These are phyloP conservation scores for Hydnomerulius pinastri DNA, from an alignment of 768 basidiomycete genomes.

Conservation along the genomic window DNA sequence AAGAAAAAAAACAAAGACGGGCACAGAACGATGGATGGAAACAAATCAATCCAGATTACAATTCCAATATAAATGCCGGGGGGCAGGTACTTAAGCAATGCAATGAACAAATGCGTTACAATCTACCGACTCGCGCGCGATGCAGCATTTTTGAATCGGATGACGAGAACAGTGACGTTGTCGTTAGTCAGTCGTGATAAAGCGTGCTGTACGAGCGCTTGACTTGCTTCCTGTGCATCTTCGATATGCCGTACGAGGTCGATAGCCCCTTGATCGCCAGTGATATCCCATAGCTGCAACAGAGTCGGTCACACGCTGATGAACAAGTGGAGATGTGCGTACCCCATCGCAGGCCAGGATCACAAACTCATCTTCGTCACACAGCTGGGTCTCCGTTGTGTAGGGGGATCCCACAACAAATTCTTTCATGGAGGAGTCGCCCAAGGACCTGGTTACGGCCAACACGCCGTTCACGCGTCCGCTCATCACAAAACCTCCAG, in stretches of 20 bases:
- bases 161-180: constrained; percentile 90
- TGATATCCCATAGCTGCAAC: constrained; percentile 91
- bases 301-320: constrained; percentile 8
- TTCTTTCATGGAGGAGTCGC: constrained; percentile 99
- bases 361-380: constrained; percentile 89
- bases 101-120: constrained; percentile 2
- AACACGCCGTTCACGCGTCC: constrained; percentile 97
- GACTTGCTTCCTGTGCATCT: constrained; percentile 84
- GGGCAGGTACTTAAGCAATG: constrained; percentile 6
- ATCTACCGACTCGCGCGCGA: constrained; percentile 15
- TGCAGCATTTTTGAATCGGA: constrained; percentile 63
- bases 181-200: constrained; percentile 88
- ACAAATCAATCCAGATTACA: neutral
- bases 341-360: constrained; percentile 98
- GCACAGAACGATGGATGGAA: neutral
- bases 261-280: constrained; percentile 86
- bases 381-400: constrained; percentile 95
- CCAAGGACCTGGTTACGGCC: constrained; percentile 93
- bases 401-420: constrained; percentile 98
- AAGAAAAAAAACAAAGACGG: neutral
- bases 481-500: constrained; percentile 98
- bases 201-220: constrained; percentile 80
- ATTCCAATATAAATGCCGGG: constrained; percentile 1
- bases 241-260: constrained; percentile 72
- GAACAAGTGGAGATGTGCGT: constrained; percentile 34